phyloP scores from a whole-genome alignment of 139 green algal species.

The Tetradesmus lagerheimii region DNA sequence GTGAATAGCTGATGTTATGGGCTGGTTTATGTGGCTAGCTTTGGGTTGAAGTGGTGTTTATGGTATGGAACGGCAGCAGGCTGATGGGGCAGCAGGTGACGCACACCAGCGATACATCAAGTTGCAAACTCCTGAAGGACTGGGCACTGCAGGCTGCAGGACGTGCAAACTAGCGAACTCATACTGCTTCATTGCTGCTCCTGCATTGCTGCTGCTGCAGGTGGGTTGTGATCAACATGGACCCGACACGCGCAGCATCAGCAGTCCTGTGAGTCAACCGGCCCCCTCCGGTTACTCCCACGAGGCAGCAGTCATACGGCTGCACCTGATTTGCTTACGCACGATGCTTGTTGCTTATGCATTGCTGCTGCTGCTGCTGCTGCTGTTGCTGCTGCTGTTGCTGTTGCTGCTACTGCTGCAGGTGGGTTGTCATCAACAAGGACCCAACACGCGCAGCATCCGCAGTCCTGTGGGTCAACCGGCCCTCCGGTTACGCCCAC shows the following conservation, averaged over 20 bases:
- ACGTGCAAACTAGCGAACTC: too few species aligned
- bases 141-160: too few species aligned
- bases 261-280: neutral
- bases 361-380: neutral
- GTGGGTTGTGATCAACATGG: constrained; percentile 42
- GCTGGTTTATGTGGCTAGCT: too few species aligned
- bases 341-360: neutral
- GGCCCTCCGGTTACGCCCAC: neutral
- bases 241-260: constrained; percentile 1
- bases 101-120: neutral
- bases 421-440: constrained; percentile 48
- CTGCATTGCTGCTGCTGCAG: constrained; percentile 4
- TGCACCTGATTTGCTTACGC: neutral
- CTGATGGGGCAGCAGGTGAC: neutral
- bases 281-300: neutral
- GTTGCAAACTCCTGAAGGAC: too few species aligned
- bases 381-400: neutral
- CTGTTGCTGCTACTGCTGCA: constrained; percentile 9
- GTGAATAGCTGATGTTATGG: too few species aligned
- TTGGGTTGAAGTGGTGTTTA: too few species aligned
- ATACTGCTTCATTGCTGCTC: too few species aligned
- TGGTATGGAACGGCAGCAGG: too few species aligned
- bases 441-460: constrained; percentile 9
- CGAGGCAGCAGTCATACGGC: neutral
- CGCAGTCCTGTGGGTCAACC: neutral